These are phyloP conservation scores for Leccinum uliginosum DNA, from an alignment of 768 basidiomycete genomes.

Conservation along the genomic window DNA sequence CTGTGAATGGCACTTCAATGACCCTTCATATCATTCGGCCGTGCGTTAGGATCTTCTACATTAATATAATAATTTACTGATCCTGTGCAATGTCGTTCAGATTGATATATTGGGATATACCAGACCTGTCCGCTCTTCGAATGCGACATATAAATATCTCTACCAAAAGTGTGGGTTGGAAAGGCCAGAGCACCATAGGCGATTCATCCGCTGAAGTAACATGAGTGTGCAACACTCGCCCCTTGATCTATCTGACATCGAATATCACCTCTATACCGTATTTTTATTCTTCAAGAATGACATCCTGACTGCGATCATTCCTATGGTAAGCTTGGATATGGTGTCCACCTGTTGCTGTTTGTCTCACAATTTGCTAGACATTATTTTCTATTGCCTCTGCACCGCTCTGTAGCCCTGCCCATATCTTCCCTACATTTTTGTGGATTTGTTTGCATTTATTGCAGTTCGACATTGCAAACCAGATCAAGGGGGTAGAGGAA, in stretches of 20 bases:
- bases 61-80: background rate
- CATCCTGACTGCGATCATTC: slow-evolving; percentile 41
- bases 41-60: background rate
- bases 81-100: background rate
- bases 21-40: background rate
- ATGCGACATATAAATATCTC: background rate
- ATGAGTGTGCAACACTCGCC: slow-evolving; percentile 16
- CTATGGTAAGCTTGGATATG: slow-evolving; percentile 33
- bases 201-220: background rate
- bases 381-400: slow-evolving; percentile 14
- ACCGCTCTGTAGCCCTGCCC: slow-evolving; percentile 20
- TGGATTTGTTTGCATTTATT: slow-evolving; percentile 46
- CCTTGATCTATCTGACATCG: slow-evolving; percentile 4
- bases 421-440: slow-evolving; percentile 24
- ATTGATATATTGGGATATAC: background rate
- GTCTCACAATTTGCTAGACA: background rate
- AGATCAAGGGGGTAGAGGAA: slow-evolving; percentile 27
- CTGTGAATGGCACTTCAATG: background rate
- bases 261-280: slow-evolving; percentile 23
- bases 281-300: slow-evolving; percentile 45
- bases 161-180: background rate
- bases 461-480: slow-evolving; percentile 33
- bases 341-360: background rate
- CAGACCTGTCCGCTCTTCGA: background rate
- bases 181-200: background rate